Evolutionary conservation across 2,329 filamentous ascomycete species (phyloP), one percentile per base, ranked within the genome.

Genomic region (Penicillium sp.): DNA sequence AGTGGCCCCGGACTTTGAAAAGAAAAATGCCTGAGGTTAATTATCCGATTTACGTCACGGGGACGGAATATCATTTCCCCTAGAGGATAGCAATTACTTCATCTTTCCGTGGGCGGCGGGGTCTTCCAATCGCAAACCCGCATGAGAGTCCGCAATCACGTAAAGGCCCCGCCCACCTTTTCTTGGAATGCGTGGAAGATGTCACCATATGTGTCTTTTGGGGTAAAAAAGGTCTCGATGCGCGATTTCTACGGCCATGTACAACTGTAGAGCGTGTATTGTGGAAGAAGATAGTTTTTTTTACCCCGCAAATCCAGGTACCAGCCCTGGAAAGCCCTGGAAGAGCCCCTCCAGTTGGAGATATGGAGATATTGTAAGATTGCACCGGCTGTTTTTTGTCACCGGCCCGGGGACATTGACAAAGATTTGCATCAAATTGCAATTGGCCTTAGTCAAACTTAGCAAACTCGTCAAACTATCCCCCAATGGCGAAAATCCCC

Each of bases 271-370:
- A 55, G 51, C 53, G 55, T 59, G 53, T 40, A 37, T 33, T 36
- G 5, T 44, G 57, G 55, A 40, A 30, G 22, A 17, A 14, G 59
- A 63, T 66, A 46, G 22, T 22, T 3, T 22, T 22, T 60, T n/a
- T 42, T 53, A 65, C 62, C 63, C 62, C 63, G 63, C 62, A 63
- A 60, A 53, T 65, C 56, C 62, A 66, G 63, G 63, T 65, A 66
- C 63, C 60, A 53, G 37, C 48, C 37, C 19, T 35, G 12, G 46
- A 22, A 25, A 54, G 51, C 54, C 52, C 50, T 56, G 11, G 4
- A 22, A 14, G 11, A 31, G 30, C 30, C 30, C 30, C 30, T 64
- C 56, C 50, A 35, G 56, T 58, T 61, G 55, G 55, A 53, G 57
- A 45, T 41, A 38, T 22, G 30, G 30, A 31, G 30, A 31, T 14